phyloP scores from a whole-genome alignment of 345 rosid genomes.

The Psidium guajava region DNA sequence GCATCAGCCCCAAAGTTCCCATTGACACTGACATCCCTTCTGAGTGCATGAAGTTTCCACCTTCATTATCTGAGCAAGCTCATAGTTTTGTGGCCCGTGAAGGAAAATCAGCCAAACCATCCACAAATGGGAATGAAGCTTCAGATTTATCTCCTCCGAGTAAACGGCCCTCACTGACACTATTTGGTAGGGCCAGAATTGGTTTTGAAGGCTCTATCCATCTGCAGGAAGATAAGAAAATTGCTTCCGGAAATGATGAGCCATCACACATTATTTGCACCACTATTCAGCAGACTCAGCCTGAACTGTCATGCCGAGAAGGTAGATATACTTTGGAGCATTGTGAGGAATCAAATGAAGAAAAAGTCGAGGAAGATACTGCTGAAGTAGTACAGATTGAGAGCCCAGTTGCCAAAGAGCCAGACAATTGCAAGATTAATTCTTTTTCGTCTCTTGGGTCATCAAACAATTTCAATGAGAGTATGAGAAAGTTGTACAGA shows the following conservation, averaged over 20 bases:
- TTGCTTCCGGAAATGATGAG: constrained; percentile 4
- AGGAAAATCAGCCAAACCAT: constrained; percentile 10
- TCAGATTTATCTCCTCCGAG: constrained; percentile 30
- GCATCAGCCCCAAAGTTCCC: constrained; percentile 35
- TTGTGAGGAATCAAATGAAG: not conserved
- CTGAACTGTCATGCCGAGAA: not conserved
- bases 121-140: constrained; percentile 11
- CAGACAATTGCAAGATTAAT: not conserved
- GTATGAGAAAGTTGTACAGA: constrained; percentile 50
- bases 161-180: constrained; percentile 35
- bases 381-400: not conserved
- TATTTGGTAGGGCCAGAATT: constrained; percentile 70
- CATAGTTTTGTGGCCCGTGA: constrained; percentile 13
- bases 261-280: not conserved
- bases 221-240: constrained; percentile 4
- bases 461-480: constrained; percentile 30
- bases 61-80: constrained; percentile 12
- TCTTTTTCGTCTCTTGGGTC: constrained; percentile 14
- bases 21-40: constrained; percentile 10
- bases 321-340: constrained; percentile 1
- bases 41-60: constrained; percentile 10
- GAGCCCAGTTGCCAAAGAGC: not conserved
- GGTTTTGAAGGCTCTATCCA: constrained; percentile 20
- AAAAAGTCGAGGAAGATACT: not conserved
- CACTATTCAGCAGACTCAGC: constrained; percentile 2